Base-by-base conservation (phyloP, 352 stramenopile genomes). In the Phytophthora rubi region DNA sequence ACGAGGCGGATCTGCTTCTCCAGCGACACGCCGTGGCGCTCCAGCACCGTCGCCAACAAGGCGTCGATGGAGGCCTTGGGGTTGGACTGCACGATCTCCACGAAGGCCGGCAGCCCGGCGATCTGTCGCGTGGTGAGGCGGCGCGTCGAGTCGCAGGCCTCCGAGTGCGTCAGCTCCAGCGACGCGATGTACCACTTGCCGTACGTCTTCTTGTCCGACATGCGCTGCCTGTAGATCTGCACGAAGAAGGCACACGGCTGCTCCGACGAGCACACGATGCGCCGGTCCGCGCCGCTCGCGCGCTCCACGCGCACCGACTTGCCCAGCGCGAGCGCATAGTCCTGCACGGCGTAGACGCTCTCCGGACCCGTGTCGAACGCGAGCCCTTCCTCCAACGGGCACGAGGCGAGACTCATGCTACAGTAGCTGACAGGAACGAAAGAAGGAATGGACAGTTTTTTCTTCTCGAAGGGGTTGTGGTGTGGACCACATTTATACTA, bases 121-220 rank as follows among this genome's bases (percentile, higher is more conserved):
- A 81, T 71, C 30, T 81, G 70, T 10, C 74, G 63, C 12, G 58
- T 69, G 28, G 62, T 74, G 35, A 77, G 44, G 45, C 55, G 63
- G 2, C 48, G 39, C 39, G 35, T n/a, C 8, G 74, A 62, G 32
- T 65, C 35, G 61, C 74, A 81, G 9, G 26, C 18, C 3, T 62
- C 52, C n/a, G 70, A 74, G 71, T 79, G 74, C 21, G 52, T 28
- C 39, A 71, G 44, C 33, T 75, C 23, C 48, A 73, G 53, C 23
- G 62, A 76, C 51, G 66, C 69, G 37, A 81, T 71, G 55, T 76
- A 81, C 74, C 70, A 81, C 53, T 77, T 71, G 48, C 70, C 70
- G 42, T 75, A 75, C 12, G 55, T 73, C 55, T 68, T 72, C 52
- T 68, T 65, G 63, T 67, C 52, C 32, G 62, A 52, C 52, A 69